Evolutionary conservation across 768 basidiomycete species (phyloP), one percentile per base, ranked within the genome.

Genomic region (Fomitopsis serialis): DNA sequence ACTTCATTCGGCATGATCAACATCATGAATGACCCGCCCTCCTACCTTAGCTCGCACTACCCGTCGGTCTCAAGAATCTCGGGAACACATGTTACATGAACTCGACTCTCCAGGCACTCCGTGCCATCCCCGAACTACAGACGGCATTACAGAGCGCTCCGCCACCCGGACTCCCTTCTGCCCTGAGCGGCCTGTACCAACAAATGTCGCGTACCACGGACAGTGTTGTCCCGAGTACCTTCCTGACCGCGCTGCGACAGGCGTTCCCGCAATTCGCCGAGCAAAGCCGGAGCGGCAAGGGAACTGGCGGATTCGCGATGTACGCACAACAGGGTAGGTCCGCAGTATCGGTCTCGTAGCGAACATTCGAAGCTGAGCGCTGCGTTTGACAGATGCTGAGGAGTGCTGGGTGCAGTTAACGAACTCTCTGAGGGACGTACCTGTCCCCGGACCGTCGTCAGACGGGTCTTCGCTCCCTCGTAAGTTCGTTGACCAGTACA

Each of bases 31-130:
- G 44, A 23, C 50, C 21, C 34, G 7, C 25, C 22, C 13, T 21
- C 7, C 5, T 9, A 42, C 15, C 48, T 3, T 64, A 91, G 89
- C 79, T 93, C 34, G 77, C 83, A 10, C 77, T 85, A 61, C 92
- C 92, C 2, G 89, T 90, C 49, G 92, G 92, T 15, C 72, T 96
- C 48, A 76, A 73, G 63, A 96, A 96, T 63, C 73, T 95, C 35
- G 94, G 96, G 34, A 98, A 98, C 66, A 98, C 95, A 0, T 98
- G 96, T 64, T 99, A 99, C 72, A 92, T 98, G 87, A 98, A 96
- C 66, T 84, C 97, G 1, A 92, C 91, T 1, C 75, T 98, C 1
- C 97, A 99, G 73, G 86, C 89, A n/a, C 78, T 99, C 57, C 88
- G 92, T 22, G 84, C 90, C 3, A 87, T 99, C 47, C 94, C 95